Evolutionary conservation across 441 rosid species (phyloP), one percentile per base, ranked within the genome.

Genomic region (Theobroma grandiflorum): DNA sequence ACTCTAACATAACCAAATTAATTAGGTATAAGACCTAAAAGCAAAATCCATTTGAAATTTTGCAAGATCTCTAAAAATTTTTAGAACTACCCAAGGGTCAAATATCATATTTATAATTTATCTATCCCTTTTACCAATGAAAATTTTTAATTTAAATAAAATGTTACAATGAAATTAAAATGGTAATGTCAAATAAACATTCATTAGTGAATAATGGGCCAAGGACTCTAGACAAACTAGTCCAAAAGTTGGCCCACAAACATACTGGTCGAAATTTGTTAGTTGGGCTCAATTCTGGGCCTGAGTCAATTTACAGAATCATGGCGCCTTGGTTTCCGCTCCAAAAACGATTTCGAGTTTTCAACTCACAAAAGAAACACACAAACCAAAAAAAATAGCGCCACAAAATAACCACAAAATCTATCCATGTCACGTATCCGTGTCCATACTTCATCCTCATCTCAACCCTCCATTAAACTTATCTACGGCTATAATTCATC

Each of bases 341-440:
- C 31, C 15, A 38, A 74, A 58, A 57, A 40, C 31, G 31, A 3
- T 74, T 4, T 33, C 61, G 55, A 40, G 10, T 53, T 40, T 37
- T 68, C 16, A 7, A 2, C 75, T 8, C 66, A 8, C 67, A 35
- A 15, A 31, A 76, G 78, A 72, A 63, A 14, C 40, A 26, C 43
- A 73, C 40, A 33, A 42, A 35, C n/a, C 49, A 37, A 50, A 53
- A 62, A 26, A 64, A 15, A 26, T 26, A 26, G 7, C 35, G 15
- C 66, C 38, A 43, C 20, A 16, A 37, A 65, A 6, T 11, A n/a
- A 49, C 74, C 20, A 64, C 37, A 10, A 50, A 45, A 7, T 8
- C 6, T 0, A n/a, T 72, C 85, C 83, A 86, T 76, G 83, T 84
- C 85, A 84, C 8, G 63, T 31, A 86, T 86, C 85, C 80, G 11